Evolutionary conservation across 768 basidiomycete species (phyloP), one percentile per base, ranked within the genome.

Genomic region (Pisolithus orientalis): DNA sequence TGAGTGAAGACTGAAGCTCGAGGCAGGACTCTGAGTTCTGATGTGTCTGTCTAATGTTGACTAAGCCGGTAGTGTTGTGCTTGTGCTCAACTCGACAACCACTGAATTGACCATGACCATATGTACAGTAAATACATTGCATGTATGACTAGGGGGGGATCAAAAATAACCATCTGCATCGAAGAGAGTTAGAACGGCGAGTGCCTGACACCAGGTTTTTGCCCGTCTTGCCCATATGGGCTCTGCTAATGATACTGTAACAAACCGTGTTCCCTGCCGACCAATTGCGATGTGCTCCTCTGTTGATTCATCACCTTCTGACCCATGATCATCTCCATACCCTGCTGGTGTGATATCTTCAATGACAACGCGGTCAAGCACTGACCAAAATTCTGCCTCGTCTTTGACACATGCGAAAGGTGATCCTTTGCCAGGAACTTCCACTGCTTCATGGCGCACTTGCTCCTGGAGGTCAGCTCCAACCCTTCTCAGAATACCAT

Each of bases 201-300:
- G 44, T 2, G 53, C 60, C 13, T 53, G 49, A 27, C 44, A 56
- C 60, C 59, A 62, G 16, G 55, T 37, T 49, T 50, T 54, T 38
- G 59, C 54, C 1, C 45, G 47, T 6, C 50, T 55, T 3, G 45
- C 50, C 61, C 59, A 62, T 11, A 60, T 43, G 5, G 44, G 6
- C 38, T 59, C 55, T 7, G 52, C 44, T 16, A 62, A 52, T 4
- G 53, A 47, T 17, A 62, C 24, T 0, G 42, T 38, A 5, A 65
- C 42, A 21, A 47, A 17, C 38, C 53, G 54, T 39, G 24, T 21
- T 17, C 54, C 44, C 2, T 29, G 44, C 1, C 49, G 38, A 6
- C 38, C 38, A 14, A 39, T 13, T 39, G 38, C 6, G 7, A 39
- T 13, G 13, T 8, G 13, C 38, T 39, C 38, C 13, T 14, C 6